phyloP scores from a whole-genome alignment of 2,329 filamentous ascomycete species.

The Polytolypa hystricis region DNA sequence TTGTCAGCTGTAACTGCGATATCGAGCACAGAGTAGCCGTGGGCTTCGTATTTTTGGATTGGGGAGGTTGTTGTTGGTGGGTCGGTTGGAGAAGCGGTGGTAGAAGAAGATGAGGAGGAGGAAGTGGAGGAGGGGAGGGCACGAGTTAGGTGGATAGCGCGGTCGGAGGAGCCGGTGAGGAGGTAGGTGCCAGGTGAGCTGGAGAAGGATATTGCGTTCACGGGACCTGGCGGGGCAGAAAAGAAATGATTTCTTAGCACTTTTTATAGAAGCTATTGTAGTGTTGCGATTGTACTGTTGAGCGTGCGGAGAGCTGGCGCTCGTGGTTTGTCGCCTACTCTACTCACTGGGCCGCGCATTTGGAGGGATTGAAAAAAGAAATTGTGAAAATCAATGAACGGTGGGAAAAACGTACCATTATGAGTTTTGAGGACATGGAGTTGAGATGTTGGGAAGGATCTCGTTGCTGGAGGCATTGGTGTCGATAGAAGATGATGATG shows the following conservation, averaged over 20 bases:
- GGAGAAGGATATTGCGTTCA: constrained; percentile 64
- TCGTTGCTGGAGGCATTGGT: constrained; percentile 19
- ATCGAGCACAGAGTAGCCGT: constrained; percentile 85
- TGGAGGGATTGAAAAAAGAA: too few relatives aligned
- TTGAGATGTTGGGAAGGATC: constrained; percentile 27
- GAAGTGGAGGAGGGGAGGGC: constrained; percentile 31
- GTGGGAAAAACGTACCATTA: constrained; percentile 26
- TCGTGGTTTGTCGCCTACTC: too few relatives aligned
- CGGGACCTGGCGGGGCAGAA: constrained; percentile 47
- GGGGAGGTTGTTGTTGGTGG: constrained; percentile 34
- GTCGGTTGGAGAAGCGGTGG: constrained; percentile 27
- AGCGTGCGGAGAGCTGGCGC: not conserved
- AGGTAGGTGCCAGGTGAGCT: constrained; percentile 64
- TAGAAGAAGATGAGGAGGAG: constrained; percentile 17
- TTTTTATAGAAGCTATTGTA: not conserved
- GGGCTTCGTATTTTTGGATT: constrained; percentile 79
- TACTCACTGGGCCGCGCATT: too few relatives aligned
- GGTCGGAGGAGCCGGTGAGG: constrained; percentile 77
- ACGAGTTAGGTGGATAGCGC: constrained; percentile 77
- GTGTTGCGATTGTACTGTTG: not conserved
- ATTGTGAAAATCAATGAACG: too few relatives aligned
- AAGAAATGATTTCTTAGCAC: too few relatives aligned
- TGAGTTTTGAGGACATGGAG: constrained; percentile 36
- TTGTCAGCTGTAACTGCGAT: constrained; percentile 65
- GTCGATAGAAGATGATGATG: constrained; percentile 1